Base-by-base conservation (phyloP, 306 rosid species). In the Pueraria montana region DNA sequence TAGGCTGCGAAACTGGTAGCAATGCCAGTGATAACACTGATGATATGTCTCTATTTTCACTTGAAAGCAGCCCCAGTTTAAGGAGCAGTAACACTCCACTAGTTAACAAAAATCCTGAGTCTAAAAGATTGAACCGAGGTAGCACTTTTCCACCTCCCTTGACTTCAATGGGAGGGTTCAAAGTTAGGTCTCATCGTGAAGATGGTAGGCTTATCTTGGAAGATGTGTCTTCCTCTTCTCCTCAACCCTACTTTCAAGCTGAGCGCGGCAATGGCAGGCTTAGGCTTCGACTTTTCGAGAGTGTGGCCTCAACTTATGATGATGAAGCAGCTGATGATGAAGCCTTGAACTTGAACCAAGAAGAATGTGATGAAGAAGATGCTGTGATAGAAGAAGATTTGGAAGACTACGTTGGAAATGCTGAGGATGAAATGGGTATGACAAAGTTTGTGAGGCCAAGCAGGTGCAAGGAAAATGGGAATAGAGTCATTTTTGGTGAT, bases 1-100 rank as follows among this genome's bases (percentile, higher is more conserved):
- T 91, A 16, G 94, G 97, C 2, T 82, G 88, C 24, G 98, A 94
- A 88, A 94, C 93, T 11, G 97, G 95, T 3, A 88, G 85, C 40
- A 84, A 89, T 26, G 81, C 58, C 8, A 49, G 80, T 64, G 82
- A 82, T 23, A 59, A 11, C 20, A 63, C 74, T 11, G 81, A 86
- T 53, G 86, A 86, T 26, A 50, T 77, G 76, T 82, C 83, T 63
- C 23, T 86, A 27, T 45, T 87, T 81, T 79, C 90, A 30, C 16
- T 14, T 1, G 85, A 82, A 18, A 53, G 9, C 18, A 79, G 1
- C 21, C 77, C 68, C 8, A 43, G 34, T 59, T 38, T 52, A 52
- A 50, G 4, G 16, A 67, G 30, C 26, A 40, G 18, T 16, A 64
- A 27, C 45, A 23, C 55, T 49, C 18, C 12, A 1, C 18, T 40